phyloP scores from a whole-genome alignment of 2,329 filamentous ascomycete genomes.

The Escovopsis sp. region DNA sequence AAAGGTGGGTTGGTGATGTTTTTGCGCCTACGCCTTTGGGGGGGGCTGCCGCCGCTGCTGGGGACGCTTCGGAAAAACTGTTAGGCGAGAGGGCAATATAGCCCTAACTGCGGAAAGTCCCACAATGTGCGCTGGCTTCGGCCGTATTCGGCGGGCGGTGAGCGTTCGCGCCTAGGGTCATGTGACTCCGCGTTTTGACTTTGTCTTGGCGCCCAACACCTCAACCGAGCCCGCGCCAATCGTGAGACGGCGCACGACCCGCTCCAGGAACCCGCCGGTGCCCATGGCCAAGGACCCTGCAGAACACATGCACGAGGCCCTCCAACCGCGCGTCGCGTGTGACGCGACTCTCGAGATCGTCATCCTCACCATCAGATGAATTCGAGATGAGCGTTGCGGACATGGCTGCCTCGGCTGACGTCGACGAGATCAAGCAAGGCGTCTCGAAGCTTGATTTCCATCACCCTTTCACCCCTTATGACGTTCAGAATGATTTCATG shows the following conservation, averaged over 20 bases:
- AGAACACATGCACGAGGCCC: background rate
- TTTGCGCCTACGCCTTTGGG: conserved; percentile 19
- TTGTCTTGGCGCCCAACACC: too few species aligned
- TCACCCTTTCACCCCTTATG: conserved; percentile 76
- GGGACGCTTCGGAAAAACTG: conserved; percentile 16
- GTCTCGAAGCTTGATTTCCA: conserved; percentile 47
- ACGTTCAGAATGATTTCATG: conserved; percentile 84
- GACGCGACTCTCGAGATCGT: background rate
- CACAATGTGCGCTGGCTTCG: conserved; percentile 2
- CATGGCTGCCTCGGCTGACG: conserved; percentile 5
- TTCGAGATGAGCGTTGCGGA: conserved; percentile 1
- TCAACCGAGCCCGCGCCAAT: too few species aligned
- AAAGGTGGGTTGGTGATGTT: conserved; percentile 21
- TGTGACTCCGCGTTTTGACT: conserved; percentile 13
- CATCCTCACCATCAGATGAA: background rate
- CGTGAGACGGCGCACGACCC: too few species aligned
- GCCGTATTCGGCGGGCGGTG: background rate
- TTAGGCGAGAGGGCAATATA: conserved; percentile 26
- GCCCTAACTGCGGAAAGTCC: conserved; percentile 18
- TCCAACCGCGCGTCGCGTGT: background rate
- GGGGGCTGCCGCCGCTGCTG: conserved; percentile 9
- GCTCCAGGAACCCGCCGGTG: conserved; percentile 5
- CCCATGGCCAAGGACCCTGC: conserved; percentile 6
- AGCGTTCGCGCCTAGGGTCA: conserved; percentile 10
- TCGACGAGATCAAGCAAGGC: conserved; percentile 8